Conservation (phyloP, 2,329 filamentous ascomycete genomes). For the Chalara sp. region DNA sequence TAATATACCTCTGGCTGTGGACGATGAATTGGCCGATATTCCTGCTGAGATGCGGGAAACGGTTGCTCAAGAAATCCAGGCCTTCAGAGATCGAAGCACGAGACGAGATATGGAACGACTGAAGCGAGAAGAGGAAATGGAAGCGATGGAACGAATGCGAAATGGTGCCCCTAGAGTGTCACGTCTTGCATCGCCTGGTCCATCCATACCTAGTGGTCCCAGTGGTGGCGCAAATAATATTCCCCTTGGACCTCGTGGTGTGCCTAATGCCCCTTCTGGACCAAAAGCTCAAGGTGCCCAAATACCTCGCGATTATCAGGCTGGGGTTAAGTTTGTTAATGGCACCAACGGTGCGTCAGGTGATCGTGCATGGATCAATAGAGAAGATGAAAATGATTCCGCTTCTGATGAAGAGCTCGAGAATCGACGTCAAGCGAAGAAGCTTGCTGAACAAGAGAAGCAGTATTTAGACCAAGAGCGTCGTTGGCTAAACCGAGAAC, state of each 20-base stretch:
- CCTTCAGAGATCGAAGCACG: constrained; percentile 88
- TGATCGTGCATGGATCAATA: constrained; percentile 43
- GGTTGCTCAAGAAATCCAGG: constrained; percentile 87
- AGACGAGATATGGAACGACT: constrained; percentile 83
- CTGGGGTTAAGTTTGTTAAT: constrained; percentile 76
- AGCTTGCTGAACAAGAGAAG: constrained; percentile 70
- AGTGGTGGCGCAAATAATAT: constrained; percentile 64
- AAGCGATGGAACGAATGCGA: constrained; percentile 73
- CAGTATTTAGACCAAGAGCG: constrained; percentile 79
- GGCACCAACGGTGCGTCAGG: constrained; percentile 50
- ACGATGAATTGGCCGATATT: constrained; percentile 93
- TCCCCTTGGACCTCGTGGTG: constrained; percentile 65
- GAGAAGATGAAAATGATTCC: constrained; percentile 80
- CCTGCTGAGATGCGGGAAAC: constrained; percentile 94
- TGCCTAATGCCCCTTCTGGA: constrained; percentile 70
- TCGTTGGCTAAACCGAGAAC: constrained; percentile 85
- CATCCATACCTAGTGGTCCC: constrained; percentile 47
- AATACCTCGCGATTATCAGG: constrained; percentile 66
- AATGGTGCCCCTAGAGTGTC: constrained; percentile 59
- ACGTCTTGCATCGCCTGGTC: constrained; percentile 64
- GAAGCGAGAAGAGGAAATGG: constrained; percentile 84
- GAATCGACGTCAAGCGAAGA: constrained; percentile 61
- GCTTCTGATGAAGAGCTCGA: constrained; percentile 85
- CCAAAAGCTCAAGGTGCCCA: constrained; percentile 57
- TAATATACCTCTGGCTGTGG: constrained; percentile 78